Conservation (phyloP, 2,329 filamentous ascomycete species). For the Alternaria sp. region DNA sequence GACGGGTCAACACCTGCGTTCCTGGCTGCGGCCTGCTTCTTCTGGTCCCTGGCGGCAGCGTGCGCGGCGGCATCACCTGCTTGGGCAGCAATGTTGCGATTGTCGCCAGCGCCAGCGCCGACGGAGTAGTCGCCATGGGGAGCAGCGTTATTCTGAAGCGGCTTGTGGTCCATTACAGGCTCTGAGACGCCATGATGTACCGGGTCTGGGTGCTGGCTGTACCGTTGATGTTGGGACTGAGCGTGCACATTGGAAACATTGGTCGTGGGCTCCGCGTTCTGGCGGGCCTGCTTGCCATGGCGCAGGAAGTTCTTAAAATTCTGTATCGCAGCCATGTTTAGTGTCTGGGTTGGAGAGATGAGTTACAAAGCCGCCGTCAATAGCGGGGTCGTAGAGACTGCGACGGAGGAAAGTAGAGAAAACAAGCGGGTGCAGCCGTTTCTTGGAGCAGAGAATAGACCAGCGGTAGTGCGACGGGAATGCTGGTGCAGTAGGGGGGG, state of each 20-base stretch:
- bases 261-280: conserved; percentile 69
- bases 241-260: conserved; percentile 71
- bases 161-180: conserved; percentile 65
- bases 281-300: conserved; percentile 93
- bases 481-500: conserved; percentile 20
- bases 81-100: conserved; percentile 72
- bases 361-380: conserved; percentile 27
- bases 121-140: conserved; percentile 67
- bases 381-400: conserved; percentile 33
- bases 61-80: conserved; percentile 72
- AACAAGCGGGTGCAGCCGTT: conserved; percentile 29
- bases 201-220: conserved; percentile 57
- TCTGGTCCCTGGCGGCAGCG: conserved; percentile 69
- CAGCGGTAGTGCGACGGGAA: conserved; percentile 26
- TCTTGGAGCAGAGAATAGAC: conserved; percentile 21
- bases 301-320: conserved; percentile 98
- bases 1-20: conserved; percentile 60
- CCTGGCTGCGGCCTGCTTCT: conserved; percentile 59
- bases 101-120: conserved; percentile 67
- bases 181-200: conserved; percentile 67
- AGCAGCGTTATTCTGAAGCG: conserved; percentile 61
- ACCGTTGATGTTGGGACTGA: conserved; percentile 63
- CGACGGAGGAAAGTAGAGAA: conserved; percentile 13
- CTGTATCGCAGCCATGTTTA: conserved; percentile 77
- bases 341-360: conserved; percentile 17